Evolutionary conservation across 208 protist genomes (phyloP).

Genomic region (Acanthamoeba rhysodes): DNA sequence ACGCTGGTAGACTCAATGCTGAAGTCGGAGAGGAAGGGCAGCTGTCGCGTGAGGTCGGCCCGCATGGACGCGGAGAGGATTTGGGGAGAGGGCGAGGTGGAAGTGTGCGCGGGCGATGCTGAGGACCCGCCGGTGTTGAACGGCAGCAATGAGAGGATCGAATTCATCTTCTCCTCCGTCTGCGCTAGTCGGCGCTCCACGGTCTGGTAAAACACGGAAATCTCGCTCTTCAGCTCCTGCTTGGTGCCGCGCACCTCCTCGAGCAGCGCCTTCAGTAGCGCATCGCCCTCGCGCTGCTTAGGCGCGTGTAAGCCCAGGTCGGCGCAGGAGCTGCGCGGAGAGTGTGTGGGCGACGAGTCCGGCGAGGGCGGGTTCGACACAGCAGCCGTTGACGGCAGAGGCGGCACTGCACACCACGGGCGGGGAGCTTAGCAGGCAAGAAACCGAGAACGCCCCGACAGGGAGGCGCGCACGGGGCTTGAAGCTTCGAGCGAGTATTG

Average conservation of each 20-base stretch:
- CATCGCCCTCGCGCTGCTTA: neutral
- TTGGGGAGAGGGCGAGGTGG: neutral
- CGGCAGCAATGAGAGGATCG: conserved; percentile 29
- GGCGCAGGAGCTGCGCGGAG: conserved; percentile 51
- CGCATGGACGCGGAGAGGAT: neutral
- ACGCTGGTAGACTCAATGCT: neutral
- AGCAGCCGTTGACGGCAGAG: neutral
- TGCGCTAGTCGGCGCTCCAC: conserved; percentile 14
- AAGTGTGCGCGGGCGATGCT: neutral
- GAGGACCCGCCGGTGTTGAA: neutral
- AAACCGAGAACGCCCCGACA: too few species aligned
- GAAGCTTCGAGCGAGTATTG: neutral
- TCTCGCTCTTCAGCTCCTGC: conserved; percentile 60
- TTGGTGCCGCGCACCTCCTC: conserved; percentile 50
- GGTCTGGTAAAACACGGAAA: conserved; percentile 30
- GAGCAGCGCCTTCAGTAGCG: neutral
- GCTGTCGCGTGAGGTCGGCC: neutral
- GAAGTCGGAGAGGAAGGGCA: conserved; percentile 39
- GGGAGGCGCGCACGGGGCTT: too few species aligned
- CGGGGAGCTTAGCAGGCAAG: too few species aligned
- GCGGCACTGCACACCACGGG: neutral
- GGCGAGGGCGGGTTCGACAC: conserved; percentile 33
- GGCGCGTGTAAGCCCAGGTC: neutral
- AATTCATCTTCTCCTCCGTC: conserved; percentile 63
- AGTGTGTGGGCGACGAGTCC: conserved; percentile 39